phyloP scores from a whole-genome alignment of 2,329 filamentous ascomycete species.

The Trichophyton verrucosum region DNA sequence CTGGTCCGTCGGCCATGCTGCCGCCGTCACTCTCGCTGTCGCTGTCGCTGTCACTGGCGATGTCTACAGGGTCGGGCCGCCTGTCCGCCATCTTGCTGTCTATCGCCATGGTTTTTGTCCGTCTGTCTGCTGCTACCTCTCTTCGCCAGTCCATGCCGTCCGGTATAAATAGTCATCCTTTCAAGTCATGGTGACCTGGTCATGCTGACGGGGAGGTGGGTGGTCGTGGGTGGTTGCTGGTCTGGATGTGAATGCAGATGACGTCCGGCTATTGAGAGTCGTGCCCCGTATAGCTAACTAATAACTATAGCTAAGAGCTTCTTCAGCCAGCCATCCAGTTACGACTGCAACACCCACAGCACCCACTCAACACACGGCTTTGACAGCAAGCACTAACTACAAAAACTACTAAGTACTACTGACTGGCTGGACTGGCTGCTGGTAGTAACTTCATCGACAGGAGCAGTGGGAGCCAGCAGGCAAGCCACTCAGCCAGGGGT shows the following conservation, averaged over 20 bases:
- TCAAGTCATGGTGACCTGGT: neutral
- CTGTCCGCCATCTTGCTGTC: neutral
- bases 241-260: neutral
- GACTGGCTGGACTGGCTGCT: no score
- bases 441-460: no score
- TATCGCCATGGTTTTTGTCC: no score
- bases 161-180: neutral
- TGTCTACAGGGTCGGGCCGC: neutral
- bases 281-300: no score
- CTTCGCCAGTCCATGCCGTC: neutral
- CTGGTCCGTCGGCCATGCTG: conserved; percentile 47
- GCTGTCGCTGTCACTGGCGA: neutral
- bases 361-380: no score
- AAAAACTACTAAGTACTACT: no score
- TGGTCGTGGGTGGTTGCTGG: neutral
- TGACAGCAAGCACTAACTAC: no score
- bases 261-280: neutral
- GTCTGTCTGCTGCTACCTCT: neutral
- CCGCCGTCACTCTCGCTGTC: conserved; percentile 14
- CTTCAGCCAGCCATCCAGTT: no score
- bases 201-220: neutral
- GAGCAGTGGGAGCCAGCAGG: no score
- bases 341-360: no score
- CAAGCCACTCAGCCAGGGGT: no score
- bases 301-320: no score